Evolutionary conservation across 1,139 yeast genomes (phyloP), one percentile per base, ranked within the genome.

Genomic region (Saccharomyces uvarum): DNA sequence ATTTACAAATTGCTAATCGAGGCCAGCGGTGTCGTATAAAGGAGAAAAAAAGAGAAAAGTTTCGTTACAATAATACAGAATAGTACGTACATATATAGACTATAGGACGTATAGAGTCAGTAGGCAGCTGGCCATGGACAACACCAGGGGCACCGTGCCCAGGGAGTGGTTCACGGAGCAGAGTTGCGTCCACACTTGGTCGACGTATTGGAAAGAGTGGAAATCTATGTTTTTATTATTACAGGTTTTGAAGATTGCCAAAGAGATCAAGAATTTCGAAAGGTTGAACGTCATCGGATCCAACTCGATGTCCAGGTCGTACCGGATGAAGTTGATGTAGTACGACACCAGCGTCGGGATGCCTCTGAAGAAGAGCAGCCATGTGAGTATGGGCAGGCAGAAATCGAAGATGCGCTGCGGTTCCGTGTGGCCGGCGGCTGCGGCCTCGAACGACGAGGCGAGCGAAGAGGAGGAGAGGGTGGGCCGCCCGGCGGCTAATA

Each of bases 221-320:
- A 44, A 49, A 27, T 24, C 28, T 13, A 24, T 26, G 21, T 24
- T 26, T 24, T 26, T 38, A 26, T 49, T 21, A 32, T 38, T 26
- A 31, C 26, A 31, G 28, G 19, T 49, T 31, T 16, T 26, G 33
- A 49, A 29, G 53, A 24, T 53, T 47, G 24, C 44, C 44, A 38
- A 11, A 38, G 44, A 38, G 19, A 65, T 49, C 27, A 66, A 53
- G 4, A 57, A 57, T 52, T 65, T 67, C 38, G 61, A 50, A 41
- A 67, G 49, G 52, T 66, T 65, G 56, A 62, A 61, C 13, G 64
- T 61, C 67, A 67, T 64, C 28, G 70, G 70, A 53, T 67, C 70
- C 47, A 65, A 47, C 49, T 63, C 62, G 41, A 66, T 59, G 46
- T 58, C 51, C 32, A 64, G 55, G 38, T 66, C 69, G 51, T 65